Conservation (phyloP, 306 rosid genomes). For the Pyrus communis region DNA sequence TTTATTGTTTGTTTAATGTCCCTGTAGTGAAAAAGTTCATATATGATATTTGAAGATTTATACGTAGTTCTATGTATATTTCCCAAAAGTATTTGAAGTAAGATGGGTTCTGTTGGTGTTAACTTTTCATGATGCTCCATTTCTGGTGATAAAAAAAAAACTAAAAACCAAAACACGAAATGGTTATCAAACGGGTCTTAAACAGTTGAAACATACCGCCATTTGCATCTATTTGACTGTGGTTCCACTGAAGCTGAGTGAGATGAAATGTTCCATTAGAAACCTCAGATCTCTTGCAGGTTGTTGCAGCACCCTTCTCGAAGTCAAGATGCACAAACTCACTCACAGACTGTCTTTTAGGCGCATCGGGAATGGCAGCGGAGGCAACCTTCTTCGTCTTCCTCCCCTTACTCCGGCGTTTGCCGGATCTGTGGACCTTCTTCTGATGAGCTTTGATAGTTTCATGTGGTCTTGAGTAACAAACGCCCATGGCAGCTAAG, state of each 20-base stretch:
- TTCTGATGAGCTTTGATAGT: conserved; percentile 16
- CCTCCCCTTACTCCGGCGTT: conserved; percentile 24
- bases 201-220: conserved; percentile 23
- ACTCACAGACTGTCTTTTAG: conserved; percentile 32
- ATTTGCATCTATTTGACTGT: conserved; percentile 52
- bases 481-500: conserved; percentile 51
- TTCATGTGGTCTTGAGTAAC: conserved; percentile 48
- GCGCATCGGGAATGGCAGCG: conserved; percentile 33
- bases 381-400: conserved; percentile 15
- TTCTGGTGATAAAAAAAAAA: too few relatives aligned
- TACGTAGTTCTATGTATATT: too few relatives aligned
- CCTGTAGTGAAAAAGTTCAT: too few relatives aligned
- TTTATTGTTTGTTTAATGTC: too few relatives aligned
- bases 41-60: too few relatives aligned
- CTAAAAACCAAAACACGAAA: not conserved
- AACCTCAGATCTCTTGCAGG: conserved; percentile 59
- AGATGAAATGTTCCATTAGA: conserved; percentile 60
- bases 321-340: conserved; percentile 63
- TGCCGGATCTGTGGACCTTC: conserved; percentile 24
- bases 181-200: not conserved
- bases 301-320: conserved; percentile 47
- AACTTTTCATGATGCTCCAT: not conserved
- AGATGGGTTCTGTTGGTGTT: not conserved
- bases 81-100: not conserved
- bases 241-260: conserved; percentile 69